Conservation (phyloP, 1,139 yeast genomes). For the Meyerozyma carpophila region DNA sequence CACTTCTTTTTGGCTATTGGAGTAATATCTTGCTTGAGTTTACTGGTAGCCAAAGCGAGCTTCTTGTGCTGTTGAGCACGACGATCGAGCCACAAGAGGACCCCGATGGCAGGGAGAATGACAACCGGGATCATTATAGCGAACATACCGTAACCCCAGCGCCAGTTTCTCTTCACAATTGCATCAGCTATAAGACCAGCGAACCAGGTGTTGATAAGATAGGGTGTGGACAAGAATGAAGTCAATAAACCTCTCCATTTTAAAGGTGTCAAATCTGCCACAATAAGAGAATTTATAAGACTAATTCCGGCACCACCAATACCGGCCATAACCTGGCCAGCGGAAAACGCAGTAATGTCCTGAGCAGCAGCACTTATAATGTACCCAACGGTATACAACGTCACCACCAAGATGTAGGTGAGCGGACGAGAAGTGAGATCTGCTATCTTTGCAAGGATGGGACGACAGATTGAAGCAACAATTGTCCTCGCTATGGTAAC, state of each 20-base stretch:
- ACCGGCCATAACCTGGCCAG: constrained; percentile 22
- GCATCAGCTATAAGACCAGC: constrained; percentile 25
- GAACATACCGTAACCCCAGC: constrained; percentile 40
- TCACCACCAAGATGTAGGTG: constrained; percentile 17
- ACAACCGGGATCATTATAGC: constrained; percentile 28
- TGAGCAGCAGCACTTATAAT: constrained; percentile 21
- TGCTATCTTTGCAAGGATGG: constrained; percentile 24
- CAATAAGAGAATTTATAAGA: constrained; percentile 17
- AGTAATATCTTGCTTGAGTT: background rate
- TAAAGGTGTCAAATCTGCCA: constrained; percentile 29
- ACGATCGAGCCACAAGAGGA: constrained; percentile 22
- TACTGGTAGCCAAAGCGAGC: constrained; percentile 6
- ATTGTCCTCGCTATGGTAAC: constrained; percentile 22
- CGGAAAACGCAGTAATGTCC: constrained; percentile 23
- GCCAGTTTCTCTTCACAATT: constrained; percentile 24
- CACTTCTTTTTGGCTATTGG: constrained; percentile 2
- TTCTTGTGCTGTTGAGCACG: constrained; percentile 15
- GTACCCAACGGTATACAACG: constrained; percentile 20
- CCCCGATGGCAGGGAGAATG: constrained; percentile 19
- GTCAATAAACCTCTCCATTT: constrained; percentile 25
- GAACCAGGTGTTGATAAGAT: constrained; percentile 26
- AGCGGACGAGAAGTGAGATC: constrained; percentile 25
- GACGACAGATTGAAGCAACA: constrained; percentile 21
- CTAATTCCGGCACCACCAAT: constrained; percentile 22
- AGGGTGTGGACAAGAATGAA: constrained; percentile 22